These are phyloP conservation scores for Pelargonium fulgidum DNA, from an alignment of 441 rosid genomes.

Conservation along the genomic window DNA sequence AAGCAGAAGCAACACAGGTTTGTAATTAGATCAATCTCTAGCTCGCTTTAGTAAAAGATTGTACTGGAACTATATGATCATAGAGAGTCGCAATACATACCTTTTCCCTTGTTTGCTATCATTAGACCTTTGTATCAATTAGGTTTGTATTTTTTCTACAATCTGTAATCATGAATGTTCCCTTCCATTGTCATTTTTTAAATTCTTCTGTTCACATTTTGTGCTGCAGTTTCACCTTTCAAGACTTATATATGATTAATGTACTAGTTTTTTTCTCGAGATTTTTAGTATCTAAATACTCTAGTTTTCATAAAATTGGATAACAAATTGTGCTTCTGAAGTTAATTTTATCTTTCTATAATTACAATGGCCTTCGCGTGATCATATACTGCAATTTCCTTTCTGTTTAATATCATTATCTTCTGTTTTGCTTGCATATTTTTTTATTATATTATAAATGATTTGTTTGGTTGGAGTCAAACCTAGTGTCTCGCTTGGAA, in stretches of 20 bases:
- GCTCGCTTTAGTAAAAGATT: background rate
- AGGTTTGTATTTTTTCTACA: background rate
- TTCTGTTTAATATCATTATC: background rate
- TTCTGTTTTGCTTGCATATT: conserved; percentile 1
- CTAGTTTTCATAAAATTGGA: background rate
- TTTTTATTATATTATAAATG: background rate
- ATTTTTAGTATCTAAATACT: background rate
- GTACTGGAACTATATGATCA: background rate
- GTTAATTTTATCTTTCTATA: background rate
- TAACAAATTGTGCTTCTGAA: background rate
- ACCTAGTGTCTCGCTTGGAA: background rate
- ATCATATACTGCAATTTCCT: background rate
- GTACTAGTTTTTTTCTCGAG: background rate
- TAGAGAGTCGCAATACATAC: background rate
- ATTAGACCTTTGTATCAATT: background rate
- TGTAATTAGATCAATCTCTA: conserved; percentile 15
- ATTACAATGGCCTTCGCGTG: background rate
- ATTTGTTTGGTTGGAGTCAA: conserved; percentile 4
- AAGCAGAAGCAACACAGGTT: conserved; percentile 85
- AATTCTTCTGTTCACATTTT: no score
- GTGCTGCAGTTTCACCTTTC: no score
- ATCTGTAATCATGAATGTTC: background rate
- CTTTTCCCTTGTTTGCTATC: background rate
- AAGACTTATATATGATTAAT: background rate
- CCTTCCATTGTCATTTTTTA: background rate